Base-by-base conservation (phyloP, 805 yeast genomes). In the Candida stauntonica region DNA sequence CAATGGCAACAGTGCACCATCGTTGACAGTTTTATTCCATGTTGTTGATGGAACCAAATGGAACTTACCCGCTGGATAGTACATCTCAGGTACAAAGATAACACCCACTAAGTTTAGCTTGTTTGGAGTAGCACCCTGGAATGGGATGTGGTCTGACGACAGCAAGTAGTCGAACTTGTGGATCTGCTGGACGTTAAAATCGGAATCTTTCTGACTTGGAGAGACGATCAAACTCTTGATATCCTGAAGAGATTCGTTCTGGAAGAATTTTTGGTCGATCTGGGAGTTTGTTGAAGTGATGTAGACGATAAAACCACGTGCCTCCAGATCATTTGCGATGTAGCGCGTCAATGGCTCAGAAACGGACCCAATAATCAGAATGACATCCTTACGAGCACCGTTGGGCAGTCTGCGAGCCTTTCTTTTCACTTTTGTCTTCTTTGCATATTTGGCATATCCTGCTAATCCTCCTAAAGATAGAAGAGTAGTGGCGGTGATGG, bases 241-340 rank as follows among this genome's bases (percentile, higher is more conserved):
- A 55, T 86, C 95, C 17, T 75, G 72, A 13, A 81, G 76, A 32
- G 79, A 71, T 41, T 83, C 85, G 44, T 65, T 73, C 44, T 72
- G 74, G 33, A 78, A 64, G 38, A 71, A 70, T 47, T 61, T 64
- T 31, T 67, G 56, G 24, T 58, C 61, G 1, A 51, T 47, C 21
- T 56, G 55, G 9, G 61, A 53, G 28, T 63, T 63, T 1, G 71
- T 57, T 1, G 65, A 60, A 0, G 94, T 79, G 46, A 86, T 68
- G 55, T 81, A 86, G 3, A 87, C 88, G 23, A 87, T 81, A 55
- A 83, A 86, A 1, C 95, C 95, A 38, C 95, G 66, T 31, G 72
- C 72, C 46, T 85, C 88, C 46, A 86, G 69, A 55, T 86, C 95
- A 40, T 74, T 68, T 1, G 88, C 85, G 21, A 86, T 62, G 36